A percentile compares a stretch with the other conserved stretches of the same genome.
phyloP scores from a whole-genome alignment of 768 basidiomycete species.

The Auriscalpium orientale region DNA sequence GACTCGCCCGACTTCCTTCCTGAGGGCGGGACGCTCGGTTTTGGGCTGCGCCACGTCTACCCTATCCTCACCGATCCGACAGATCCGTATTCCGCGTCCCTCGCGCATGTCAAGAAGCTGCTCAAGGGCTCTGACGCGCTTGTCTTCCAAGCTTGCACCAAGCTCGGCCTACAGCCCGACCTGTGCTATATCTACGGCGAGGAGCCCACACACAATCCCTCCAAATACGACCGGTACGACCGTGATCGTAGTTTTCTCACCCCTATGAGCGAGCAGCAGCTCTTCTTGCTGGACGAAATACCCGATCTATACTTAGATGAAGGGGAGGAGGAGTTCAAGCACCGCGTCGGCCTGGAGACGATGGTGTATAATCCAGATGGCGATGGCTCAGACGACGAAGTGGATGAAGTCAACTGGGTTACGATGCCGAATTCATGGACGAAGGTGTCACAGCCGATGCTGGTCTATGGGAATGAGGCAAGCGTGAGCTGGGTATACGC shows the following conservation, averaged over 20 bases:
- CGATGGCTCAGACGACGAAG: too few species aligned
- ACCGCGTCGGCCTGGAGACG: background rate
- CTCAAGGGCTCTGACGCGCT: slow-evolving; percentile 1
- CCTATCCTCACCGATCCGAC: slow-evolving; percentile 15
- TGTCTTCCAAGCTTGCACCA: background rate
- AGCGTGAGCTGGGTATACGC: background rate
- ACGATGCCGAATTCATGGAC: background rate
- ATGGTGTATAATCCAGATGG: too few species aligned
- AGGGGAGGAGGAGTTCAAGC: background rate
- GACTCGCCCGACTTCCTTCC: slow-evolving; percentile 28
- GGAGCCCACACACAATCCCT: background rate
- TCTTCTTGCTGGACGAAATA: too few species aligned
- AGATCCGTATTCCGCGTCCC: too few species aligned
- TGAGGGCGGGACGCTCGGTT: slow-evolving; percentile 32
- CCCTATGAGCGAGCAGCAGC: too few species aligned
- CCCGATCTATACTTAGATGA: too few species aligned
- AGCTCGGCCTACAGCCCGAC: slow-evolving; percentile 1
- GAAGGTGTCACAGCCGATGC: background rate
- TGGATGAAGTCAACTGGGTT: background rate
- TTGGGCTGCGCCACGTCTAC: slow-evolving; percentile 32
- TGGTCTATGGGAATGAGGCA: background rate
- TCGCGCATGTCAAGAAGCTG: background rate
- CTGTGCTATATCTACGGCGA: background rate
- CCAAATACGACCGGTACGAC: background rate
- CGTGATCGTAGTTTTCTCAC: too few species aligned